These are phyloP conservation scores for Microascus cirrosus DNA, from an alignment of 2,329 filamentous ascomycete genomes.

Conservation along the genomic window DNA sequence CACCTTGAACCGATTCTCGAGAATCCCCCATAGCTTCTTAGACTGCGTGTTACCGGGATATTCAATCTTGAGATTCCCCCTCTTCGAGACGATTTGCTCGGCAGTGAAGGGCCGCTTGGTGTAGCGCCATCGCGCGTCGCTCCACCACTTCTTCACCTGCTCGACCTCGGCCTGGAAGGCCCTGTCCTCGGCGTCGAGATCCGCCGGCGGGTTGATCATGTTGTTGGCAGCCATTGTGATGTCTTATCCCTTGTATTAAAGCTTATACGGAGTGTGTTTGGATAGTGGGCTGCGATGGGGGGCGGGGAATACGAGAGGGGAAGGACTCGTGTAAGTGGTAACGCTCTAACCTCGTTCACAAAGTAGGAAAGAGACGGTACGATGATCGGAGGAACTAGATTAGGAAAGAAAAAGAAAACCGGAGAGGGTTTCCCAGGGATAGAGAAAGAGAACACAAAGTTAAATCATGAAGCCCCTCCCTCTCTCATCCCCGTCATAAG, in stretches of 20 bases:
- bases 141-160: constrained; percentile 90
- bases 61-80: constrained; percentile 79
- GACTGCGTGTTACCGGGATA: constrained; percentile 82
- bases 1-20: constrained; percentile 81
- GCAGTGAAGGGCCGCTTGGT: constrained; percentile 90
- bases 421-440: neutral
- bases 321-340: neutral
- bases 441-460: constrained; percentile 9
- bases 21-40: constrained; percentile 89
- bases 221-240: constrained; percentile 47
- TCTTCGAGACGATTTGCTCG: constrained; percentile 93
- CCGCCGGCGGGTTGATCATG: constrained; percentile 47
- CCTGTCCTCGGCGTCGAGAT: constrained; percentile 48
- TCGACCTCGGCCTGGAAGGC: constrained; percentile 75
- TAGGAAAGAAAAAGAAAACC: neutral
- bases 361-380: neutral
- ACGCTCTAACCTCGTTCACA: neutral
- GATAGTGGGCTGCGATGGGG: neutral
- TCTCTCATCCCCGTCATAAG: neutral
- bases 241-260: neutral
- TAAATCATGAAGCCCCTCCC: neutral
- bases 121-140: constrained; percentile 79
- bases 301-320: neutral
- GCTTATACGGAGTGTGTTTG: neutral
- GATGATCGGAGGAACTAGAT: neutral